Conservation (phyloP, 1,284 basidiomycete genomes). For the Trichosporon faecale region DNA sequence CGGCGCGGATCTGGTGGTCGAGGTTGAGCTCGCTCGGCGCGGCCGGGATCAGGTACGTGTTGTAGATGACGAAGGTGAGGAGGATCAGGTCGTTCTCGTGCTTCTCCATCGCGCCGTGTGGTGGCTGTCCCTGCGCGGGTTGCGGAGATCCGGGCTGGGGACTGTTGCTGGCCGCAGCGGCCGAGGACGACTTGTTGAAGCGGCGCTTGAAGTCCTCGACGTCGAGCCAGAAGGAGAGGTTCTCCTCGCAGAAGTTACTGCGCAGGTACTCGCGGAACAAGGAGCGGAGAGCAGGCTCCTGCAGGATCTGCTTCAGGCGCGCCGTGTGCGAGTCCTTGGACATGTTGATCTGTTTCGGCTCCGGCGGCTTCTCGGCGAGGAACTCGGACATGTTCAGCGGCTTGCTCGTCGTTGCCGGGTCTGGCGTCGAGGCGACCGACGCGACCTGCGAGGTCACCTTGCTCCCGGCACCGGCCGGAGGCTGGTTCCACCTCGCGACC, state of each 20-base stretch:
- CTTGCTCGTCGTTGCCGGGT: neutral
- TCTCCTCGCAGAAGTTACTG: constrained; percentile 96
- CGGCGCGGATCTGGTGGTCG: constrained; percentile 91
- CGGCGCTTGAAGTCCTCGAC: constrained; percentile 95
- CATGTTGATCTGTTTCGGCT: constrained; percentile 18
- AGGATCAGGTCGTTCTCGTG: constrained; percentile 94
- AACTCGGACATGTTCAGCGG: constrained; percentile 19
- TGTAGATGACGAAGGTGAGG: constrained; percentile 81
- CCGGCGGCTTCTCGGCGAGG: constrained; percentile 18
- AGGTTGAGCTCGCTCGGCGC: constrained; percentile 97
- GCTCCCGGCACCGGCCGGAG: neutral
- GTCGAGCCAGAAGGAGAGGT: constrained; percentile 93
- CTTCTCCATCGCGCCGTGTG: constrained; percentile 81
- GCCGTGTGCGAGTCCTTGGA: constrained; percentile 84
- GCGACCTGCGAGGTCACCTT: constrained; percentile 52
- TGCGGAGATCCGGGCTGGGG: constrained; percentile 49
- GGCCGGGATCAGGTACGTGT: constrained; percentile 83
- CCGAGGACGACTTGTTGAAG: constrained; percentile 91
- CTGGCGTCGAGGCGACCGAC: neutral
- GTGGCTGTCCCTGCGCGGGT: constrained; percentile 45
- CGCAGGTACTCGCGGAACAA: constrained; percentile 93
- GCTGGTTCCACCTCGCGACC: constrained; percentile 72
- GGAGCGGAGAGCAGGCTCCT: constrained; percentile 82
- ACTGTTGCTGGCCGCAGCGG: constrained; percentile 58
- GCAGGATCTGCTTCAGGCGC: constrained; percentile 84